Conservation (phyloP, 805 yeast species). For the Cyberlindnera galapagoensis region DNA sequence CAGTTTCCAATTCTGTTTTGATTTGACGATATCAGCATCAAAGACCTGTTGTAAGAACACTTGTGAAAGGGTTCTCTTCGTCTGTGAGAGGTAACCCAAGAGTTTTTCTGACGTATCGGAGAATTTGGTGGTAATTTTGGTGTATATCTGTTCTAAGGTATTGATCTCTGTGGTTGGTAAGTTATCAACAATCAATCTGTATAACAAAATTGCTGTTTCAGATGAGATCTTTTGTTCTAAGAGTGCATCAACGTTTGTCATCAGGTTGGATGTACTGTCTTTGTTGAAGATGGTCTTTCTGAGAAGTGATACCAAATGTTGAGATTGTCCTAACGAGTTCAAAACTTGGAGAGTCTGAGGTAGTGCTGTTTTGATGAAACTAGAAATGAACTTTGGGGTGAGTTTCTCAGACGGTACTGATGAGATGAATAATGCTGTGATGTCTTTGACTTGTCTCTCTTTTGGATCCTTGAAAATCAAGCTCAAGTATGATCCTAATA, state of each 20-base stretch:
- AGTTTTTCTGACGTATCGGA: conserved; percentile 37
- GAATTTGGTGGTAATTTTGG: conserved; percentile 32
- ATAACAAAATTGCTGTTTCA: conserved; percentile 23
- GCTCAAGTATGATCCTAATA: conserved; percentile 14
- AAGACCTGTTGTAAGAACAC: conserved; percentile 41
- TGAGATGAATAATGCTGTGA: conserved; percentile 12
- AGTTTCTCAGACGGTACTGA: conserved; percentile 12
- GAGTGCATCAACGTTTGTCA: conserved; percentile 27
- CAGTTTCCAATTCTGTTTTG: conserved; percentile 42
- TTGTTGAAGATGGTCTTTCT: conserved; percentile 25
- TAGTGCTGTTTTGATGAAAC: conserved; percentile 17
- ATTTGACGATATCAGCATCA: conserved; percentile 39
- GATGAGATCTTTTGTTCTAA: conserved; percentile 19
- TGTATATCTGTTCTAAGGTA: conserved; percentile 43
- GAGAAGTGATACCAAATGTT: conserved; percentile 16
- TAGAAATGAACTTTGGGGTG: conserved; percentile 12
- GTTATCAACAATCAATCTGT: conserved; percentile 27
- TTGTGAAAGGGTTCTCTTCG: conserved; percentile 48
- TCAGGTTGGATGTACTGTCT: conserved; percentile 19
- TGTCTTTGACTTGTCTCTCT: conserved; percentile 2
- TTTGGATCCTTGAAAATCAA: conserved; percentile 12
- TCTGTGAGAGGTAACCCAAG: conserved; percentile 38
- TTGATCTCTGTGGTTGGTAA: conserved; percentile 25
- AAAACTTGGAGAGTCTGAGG: conserved; percentile 11
- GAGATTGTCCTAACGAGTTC: background rate